These are phyloP conservation scores for Candida suzukii DNA, from an alignment of 805 yeast species.

Conservation along the genomic window DNA sequence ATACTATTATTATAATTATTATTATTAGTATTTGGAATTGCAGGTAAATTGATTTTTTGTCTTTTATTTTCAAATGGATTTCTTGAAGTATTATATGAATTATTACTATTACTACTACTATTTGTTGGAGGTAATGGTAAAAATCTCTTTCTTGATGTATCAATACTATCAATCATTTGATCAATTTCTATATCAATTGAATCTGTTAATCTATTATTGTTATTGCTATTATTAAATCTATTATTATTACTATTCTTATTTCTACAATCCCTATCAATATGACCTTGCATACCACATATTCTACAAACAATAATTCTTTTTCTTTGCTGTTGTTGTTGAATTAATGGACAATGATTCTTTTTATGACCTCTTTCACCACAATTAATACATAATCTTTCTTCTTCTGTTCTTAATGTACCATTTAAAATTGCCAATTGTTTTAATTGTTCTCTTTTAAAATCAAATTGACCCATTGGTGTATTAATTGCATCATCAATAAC, in stretches of 20 bases:
- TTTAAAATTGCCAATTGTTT: slow-evolving; percentile 89
- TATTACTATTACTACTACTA: no score
- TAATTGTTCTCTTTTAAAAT: slow-evolving; percentile 81
- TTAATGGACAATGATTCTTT: slow-evolving; percentile 54
- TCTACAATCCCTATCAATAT: slow-evolving; percentile 82
- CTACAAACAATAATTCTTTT: slow-evolving; percentile 50
- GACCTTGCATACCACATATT: slow-evolving; percentile 78
- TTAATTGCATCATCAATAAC: slow-evolving; percentile 78
- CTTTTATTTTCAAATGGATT: neutral
- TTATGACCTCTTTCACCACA: slow-evolving; percentile 57
- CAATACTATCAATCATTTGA: slow-evolving; percentile 24
- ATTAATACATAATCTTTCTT: slow-evolving; percentile 50
- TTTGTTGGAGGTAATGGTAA: slow-evolving; percentile 1
- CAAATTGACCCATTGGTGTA: slow-evolving; percentile 92
- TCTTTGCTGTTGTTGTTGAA: neutral
- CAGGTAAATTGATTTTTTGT: slow-evolving; percentile 1
- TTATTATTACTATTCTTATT: slow-evolving; percentile 19
- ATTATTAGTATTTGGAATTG: neutral
- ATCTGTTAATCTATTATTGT: slow-evolving; percentile 8
- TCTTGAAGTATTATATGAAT: neutral
- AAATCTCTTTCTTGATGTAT: slow-evolving; percentile 21
- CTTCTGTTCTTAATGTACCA: slow-evolving; percentile 81
- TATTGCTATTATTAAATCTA: slow-evolving; percentile 1
- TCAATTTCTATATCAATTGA: slow-evolving; percentile 44
- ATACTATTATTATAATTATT: neutral